Evolutionary conservation across 352 stramenopile species (phyloP).

Genomic region (Globisporangium splendens): DNA sequence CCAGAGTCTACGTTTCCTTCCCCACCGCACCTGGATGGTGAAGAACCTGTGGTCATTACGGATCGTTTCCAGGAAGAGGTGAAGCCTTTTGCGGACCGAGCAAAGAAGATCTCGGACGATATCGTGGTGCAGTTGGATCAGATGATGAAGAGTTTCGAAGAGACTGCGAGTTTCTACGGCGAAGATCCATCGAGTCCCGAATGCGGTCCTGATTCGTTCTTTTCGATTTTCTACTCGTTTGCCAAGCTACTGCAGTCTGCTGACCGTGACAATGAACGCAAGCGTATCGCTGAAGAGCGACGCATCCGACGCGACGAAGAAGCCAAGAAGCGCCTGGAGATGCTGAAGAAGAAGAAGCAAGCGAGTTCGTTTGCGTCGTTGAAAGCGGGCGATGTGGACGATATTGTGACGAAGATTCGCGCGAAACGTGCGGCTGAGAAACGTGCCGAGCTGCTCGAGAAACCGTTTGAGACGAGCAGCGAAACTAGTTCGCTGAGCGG

Average conservation of each 20-base stretch:
- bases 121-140: conserved; percentile 49
- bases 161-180: conserved; percentile 67
- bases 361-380: conserved; percentile 60
- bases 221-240: conserved; percentile 86
- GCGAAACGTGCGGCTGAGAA: conserved; percentile 79
- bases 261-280: conserved; percentile 81
- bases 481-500: not conserved
- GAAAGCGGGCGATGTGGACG: conserved; percentile 78
- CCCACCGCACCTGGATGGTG: conserved; percentile 16
- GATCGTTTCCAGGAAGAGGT: conserved; percentile 80
- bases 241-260: conserved; percentile 76
- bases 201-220: conserved; percentile 71
- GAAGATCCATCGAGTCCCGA: conserved; percentile 73
- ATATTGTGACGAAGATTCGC: conserved; percentile 83
- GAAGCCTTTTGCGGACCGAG: conserved; percentile 66
- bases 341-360: conserved; percentile 81
- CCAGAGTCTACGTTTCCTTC: conserved; percentile 30
- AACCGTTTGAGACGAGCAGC: conserved; percentile 14
- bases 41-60: conserved; percentile 34
- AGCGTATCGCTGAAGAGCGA: conserved; percentile 76
- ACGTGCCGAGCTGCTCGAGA: conserved; percentile 50
- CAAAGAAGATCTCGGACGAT: conserved; percentile 54
- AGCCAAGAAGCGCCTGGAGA: conserved; percentile 75
- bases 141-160: conserved; percentile 65
- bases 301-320: conserved; percentile 72